phyloP scores from a whole-genome alignment of 345 rosid genomes.

The Mallotus nudiflorus region DNA sequence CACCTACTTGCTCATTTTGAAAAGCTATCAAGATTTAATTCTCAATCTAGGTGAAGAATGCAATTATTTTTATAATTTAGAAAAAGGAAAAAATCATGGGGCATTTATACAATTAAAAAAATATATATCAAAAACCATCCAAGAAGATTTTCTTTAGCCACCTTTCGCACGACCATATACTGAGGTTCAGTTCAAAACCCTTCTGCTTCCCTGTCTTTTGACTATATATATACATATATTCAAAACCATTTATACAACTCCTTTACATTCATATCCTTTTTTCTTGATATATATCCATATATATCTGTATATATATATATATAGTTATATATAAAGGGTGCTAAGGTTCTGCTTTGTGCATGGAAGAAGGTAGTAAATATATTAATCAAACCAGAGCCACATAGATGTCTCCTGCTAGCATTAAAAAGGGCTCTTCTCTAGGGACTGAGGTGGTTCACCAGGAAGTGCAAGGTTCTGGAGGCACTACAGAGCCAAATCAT shows the following conservation, averaged over 20 bases:
- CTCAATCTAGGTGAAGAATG: no score
- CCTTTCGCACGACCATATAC: not conserved
- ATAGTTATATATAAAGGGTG: no score
- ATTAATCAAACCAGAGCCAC: not conserved
- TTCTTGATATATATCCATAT: no score
- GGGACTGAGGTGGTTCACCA: not conserved
- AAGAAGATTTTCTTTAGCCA: not conserved
- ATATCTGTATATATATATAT: no score
- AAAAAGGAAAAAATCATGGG: not conserved
- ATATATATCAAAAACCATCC: slow-evolving; percentile 5
- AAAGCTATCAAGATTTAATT: no score
- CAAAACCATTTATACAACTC: no score
- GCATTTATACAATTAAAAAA: not conserved
- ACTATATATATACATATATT: fast-evolving
- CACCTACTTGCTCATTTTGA: no score
- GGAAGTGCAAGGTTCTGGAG: not conserved
- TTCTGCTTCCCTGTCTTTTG: not conserved
- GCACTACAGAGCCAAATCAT: not conserved
- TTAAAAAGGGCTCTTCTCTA: not conserved
- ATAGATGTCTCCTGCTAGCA: not conserved
- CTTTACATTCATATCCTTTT: no score
- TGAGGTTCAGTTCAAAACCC: not conserved
- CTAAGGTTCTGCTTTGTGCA: no score
- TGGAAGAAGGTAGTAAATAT: slow-evolving; percentile 17
- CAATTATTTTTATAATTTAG: no score